Base-by-base conservation (phyloP, 2,329 filamentous ascomycete species). In the Mariannaea sp. region DNA sequence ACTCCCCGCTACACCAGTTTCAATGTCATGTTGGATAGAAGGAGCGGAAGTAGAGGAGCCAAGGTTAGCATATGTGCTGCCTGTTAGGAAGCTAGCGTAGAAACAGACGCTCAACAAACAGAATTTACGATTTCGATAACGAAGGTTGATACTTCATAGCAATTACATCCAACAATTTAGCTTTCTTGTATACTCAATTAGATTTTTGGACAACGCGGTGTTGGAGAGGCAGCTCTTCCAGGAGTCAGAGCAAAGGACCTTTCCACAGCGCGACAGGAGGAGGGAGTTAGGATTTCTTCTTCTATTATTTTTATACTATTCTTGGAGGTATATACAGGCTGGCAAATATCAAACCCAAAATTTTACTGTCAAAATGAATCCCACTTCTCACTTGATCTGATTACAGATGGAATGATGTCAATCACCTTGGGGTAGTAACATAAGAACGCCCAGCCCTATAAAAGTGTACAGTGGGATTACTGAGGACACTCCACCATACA, bases 21-120 rank as follows among this genome's bases (percentile, higher is more conserved):
- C 64, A 13, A 56, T 64, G 26, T 66, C 60, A n/a, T 65, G 64
- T 59, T 66, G 64, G 64, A 58, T 66, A 7, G 64, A 66, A 47
- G 49, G 64, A 17, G 64, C 64, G 40, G 58, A 55, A 7, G 62
- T 66, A 35, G 60, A 63, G 29, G 64, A 66, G 29, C 64, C 64
- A 36, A 64, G 51, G 52, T 26, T 66, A 45, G 64, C 64, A 26
- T 66, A 66, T 42, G 61, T 66, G 32, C 36, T 66, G 19, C 62
- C 61, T 17, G 57, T 22, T 57, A 58, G 43, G 35, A 26, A 48
- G 43, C 47, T 30, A 17, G 12, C 12, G 6, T 39, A 35, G 44
- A 36, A 49, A 32, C 5, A 12, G 29, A 5, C 9, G 29, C 5
- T 13, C 9, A 4, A 40, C 22, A 53, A 44, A 45, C 50, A 46